phyloP scores from a whole-genome alignment of 495 filamentous ascomycete species.

The Penicillium coprophilum region DNA sequence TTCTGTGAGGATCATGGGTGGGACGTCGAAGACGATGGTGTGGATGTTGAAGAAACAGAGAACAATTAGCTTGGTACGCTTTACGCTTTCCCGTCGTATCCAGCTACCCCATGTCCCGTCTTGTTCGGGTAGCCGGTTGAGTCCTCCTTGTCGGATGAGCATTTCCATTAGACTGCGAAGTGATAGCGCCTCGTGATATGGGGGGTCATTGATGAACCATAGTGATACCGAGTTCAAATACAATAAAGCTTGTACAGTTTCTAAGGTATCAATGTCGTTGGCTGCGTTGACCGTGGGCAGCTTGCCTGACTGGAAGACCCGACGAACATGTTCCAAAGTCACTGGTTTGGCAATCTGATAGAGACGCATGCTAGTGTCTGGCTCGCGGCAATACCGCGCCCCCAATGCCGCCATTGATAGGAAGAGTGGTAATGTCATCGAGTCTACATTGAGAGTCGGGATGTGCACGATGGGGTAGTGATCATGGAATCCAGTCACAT shows the following conservation, averaged over 20 bases:
- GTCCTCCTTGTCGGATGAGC: conserved; percentile 33
- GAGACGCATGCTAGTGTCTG: conserved; percentile 47
- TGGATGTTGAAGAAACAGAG: conserved; percentile 53
- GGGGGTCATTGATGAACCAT: conserved; percentile 41
- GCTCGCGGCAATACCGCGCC: conserved; percentile 59
- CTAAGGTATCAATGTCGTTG: conserved; percentile 32
- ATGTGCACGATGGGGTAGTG: conserved; percentile 69
- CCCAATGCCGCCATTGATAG: conserved; percentile 65
- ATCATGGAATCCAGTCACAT: conserved; percentile 65
- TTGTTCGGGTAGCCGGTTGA: conserved; percentile 34
- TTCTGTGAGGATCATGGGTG: conserved; percentile 57
- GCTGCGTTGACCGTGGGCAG: conserved; percentile 18
- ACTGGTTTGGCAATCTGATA: conserved; percentile 45
- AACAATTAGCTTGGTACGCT: conserved; percentile 49
- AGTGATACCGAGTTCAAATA: conserved; percentile 37
- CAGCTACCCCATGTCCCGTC: conserved; percentile 51
- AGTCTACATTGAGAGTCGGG: conserved; percentile 56
- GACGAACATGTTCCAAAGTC: conserved; percentile 40
- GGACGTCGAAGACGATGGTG: conserved; percentile 50
- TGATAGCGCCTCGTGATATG: conserved; percentile 36
- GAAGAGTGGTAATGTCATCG: conserved; percentile 57
- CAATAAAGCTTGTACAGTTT: conserved; percentile 35
- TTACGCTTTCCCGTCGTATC: conserved; percentile 42
- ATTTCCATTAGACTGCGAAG: conserved; percentile 39
- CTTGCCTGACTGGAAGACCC: conserved; percentile 30